A percentile compares a stretch with the other conserved stretches of the same genome.
Conservation (phyloP, 2,329 filamentous ascomycete genomes). For the Alternaria sp. region DNA sequence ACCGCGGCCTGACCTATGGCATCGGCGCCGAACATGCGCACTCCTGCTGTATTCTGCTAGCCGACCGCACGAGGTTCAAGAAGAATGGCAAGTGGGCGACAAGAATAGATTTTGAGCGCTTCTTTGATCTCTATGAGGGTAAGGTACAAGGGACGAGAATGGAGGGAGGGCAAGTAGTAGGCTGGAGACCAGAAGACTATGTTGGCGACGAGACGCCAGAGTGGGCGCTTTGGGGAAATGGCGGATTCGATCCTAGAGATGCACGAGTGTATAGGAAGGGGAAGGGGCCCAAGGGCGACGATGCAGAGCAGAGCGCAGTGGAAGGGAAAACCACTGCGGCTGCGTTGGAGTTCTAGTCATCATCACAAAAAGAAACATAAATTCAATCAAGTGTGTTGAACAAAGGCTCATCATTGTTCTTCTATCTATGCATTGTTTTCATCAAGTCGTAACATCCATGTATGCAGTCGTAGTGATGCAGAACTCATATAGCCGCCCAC, state of each 20-base stretch:
- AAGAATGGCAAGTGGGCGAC: constrained; percentile 86
- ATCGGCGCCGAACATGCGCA: constrained; percentile 95
- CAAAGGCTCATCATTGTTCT: constrained; percentile 1
- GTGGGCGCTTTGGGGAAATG: constrained; percentile 94
- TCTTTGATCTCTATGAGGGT: constrained; percentile 82
- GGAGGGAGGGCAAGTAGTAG: constrained; percentile 56
- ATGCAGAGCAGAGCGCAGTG: constrained; percentile 13
- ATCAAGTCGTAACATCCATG: constrained; percentile 7
- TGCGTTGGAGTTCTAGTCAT: constrained; percentile 15
- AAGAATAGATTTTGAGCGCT: constrained; percentile 85
- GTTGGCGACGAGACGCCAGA: constrained; percentile 83
- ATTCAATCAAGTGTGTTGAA: neutral
- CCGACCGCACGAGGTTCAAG: constrained; percentile 75
- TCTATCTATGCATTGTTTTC: constrained; percentile 9
- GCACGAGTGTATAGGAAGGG: constrained; percentile 87
- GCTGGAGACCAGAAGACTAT: constrained; percentile 90
- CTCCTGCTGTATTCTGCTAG: constrained; percentile 89
- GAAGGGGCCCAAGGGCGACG: constrained; percentile 55
- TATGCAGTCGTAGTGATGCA: neutral
- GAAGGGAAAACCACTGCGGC: constrained; percentile 7
- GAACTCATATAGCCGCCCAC: constrained; percentile 82
- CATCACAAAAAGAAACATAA: neutral
- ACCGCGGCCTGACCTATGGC: constrained; percentile 79
- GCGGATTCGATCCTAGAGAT: constrained; percentile 91
- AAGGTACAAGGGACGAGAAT: constrained; percentile 39